Base-by-base conservation (phyloP, 2,329 filamentous ascomycete genomes). In the Penicillium frequentans region DNA sequence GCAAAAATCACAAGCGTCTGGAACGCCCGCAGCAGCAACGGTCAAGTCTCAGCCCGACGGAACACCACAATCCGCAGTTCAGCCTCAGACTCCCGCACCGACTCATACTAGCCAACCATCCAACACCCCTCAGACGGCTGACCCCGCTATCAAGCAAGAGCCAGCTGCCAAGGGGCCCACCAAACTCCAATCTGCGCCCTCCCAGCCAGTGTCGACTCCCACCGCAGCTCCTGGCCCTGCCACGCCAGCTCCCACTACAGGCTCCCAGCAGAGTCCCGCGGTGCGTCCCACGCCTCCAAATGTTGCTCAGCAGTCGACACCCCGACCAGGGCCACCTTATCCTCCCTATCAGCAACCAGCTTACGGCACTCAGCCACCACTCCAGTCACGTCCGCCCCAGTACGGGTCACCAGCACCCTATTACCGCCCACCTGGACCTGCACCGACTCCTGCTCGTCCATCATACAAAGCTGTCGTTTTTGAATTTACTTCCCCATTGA, bases 401-500 rank as follows among this genome's bases (percentile, higher is more conserved):
- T 73, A 75, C 39, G 67, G 64, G 13, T 69, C 73, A 27, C 70
- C 73, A 10, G 55, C 67, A 37, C 60, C 70, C 26, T 73, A 74
- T 51, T 72, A 74, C 48, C 67, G 68, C 16, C 70, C 69, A 24
- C 66, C 69, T 19, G 62, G 58, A 3, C 65, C 73, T 8, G 68
- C 67, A 24, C 64, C 72, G 7, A 65, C 69, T 5, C 69, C 73
- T 35, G 66, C 73, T 10, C 77, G 75, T 54, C 59, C 74, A 3
- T 71, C 75, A 52, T 77, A 78, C 61, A 80, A 77, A 60, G 73
- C 78, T 3, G 74, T 82, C 6, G 76, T 81, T 10, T 75, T 82
- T 46, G 79, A 82, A 58, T 80, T 81, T 37, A 73, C 75, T 11
- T 74, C 76, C 10, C 70, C 75, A 0, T 63, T 77, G 54, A 74